Evolutionary conservation across 2,329 filamentous ascomycete species (phyloP), one percentile per base, ranked within the genome.

Genomic region (Cercospora brassicicola): DNA sequence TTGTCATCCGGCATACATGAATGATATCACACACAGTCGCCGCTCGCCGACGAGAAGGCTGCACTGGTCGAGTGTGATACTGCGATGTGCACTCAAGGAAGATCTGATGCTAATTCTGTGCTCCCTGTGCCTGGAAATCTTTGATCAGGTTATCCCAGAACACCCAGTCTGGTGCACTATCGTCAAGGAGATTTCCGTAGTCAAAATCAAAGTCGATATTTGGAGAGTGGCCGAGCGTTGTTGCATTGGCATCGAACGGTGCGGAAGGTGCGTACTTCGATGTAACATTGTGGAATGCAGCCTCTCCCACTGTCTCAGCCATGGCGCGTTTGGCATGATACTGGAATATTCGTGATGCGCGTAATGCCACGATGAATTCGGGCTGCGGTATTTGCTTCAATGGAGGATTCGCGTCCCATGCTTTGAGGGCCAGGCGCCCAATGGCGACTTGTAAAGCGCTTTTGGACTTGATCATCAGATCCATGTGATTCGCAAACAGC

Each of bases 401-500:
- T 23, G 60, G 60, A 33, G 60, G 60, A 36, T 53, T 72, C 4
- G 76, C 77, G 10, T 80, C 78, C 81, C 82, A 85, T 1, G 82
- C 80, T 64, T 81, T 82, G 2, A 84, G 69, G 3, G 79, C 79
- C 18, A 85, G 72, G 56, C 79, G 79, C 1, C 78, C 78, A 3
- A 84, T 74, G 0, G 83, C 83, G 10, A 81, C 71, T 33, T 82
- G 79, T 5, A 85, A 73, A 0, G 81, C 78, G 55, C 55, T 33
- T 28, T 36, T 48, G 15, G 39, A 55, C 20, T 10, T 10, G n/a
- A 33, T 15, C 15, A 55, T 28, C 56, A 83, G 80, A 62, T 78
- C 78, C 0, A 79, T 77, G 65, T 84, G 82, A 64, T 80, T 79
- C 2, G 77, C 72, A 62, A 81, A 85, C 2, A 82, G 76, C 59